Base-by-base conservation (phyloP, 176 grass and related monocot genomes). In the Zea luxurians region DNA sequence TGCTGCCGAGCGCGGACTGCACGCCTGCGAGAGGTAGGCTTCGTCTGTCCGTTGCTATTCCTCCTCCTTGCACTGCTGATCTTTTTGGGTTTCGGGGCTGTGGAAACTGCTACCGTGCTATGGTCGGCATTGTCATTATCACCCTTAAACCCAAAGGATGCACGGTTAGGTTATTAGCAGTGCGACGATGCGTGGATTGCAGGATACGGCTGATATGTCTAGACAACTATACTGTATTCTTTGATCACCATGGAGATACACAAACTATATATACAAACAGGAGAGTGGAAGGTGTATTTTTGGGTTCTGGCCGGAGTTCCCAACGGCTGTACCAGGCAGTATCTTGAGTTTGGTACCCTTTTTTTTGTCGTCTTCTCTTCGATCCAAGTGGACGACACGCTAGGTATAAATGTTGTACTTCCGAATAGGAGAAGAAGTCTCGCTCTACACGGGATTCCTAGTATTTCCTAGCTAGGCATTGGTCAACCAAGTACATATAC, bases 1-100 rank as follows among this genome's bases (percentile, higher is more conserved):
- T 89, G 37, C 76, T 89, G 82, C 89, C 92, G 4, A 37, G 3
- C 70, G 20, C 69, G 1, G 67, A 9, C 61, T 94, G 92, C 83
- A 69, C 64, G 35, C 44, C 80, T 1, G 15, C 48, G 0, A 70
- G 45, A 91, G 92, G 92, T 94, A 82, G 6, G 13, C 13, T 20
- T 21, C 38, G 38, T 40, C 38, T 40, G 17, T 15, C 44, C 9
- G 20, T 13, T 17, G 2, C 35, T 8, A 3, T 27, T 36, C 10
- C 27, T 1, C 13, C 27, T 48, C 2, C 13, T 40, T 11, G 6
- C 13, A 8, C 66, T 15, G 9, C 47, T 37, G 10, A 10, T 5
- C n/a, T 18, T 50, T 52, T 13, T 35, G 13, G 13, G 0, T 4
- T 1, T 9, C 4, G 4, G 15, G n/a, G 69, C 10, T 2, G 18